Conservation (phyloP, 2,329 filamentous ascomycete species). For the Paecilomyces formosus region DNA sequence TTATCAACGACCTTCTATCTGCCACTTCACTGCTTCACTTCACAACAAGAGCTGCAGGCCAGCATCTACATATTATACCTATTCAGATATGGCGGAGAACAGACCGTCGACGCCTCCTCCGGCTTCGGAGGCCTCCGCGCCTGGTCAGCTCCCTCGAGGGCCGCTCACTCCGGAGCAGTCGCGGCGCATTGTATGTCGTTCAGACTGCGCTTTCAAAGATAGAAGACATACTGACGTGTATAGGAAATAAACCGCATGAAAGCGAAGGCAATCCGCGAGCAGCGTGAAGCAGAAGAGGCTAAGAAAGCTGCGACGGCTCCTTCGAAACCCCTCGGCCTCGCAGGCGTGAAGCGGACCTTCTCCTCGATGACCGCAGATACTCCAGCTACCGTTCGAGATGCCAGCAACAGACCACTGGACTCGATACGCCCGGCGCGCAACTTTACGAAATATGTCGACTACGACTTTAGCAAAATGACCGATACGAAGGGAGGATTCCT, state of each 20-base stretch:
- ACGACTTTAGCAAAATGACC: constrained; percentile 96
- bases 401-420: constrained; percentile 35
- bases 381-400: constrained; percentile 62
- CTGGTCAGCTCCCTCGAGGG: constrained; percentile 26
- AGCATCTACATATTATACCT: neutral
- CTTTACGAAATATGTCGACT: constrained; percentile 92
- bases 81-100: constrained; percentile 1
- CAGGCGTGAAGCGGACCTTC: constrained; percentile 66
- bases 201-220: neutral
- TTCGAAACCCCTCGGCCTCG: constrained; percentile 35
- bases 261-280: constrained; percentile 77
- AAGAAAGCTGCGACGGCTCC: constrained; percentile 26
- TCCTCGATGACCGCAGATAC: constrained; percentile 51
- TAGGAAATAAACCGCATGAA: constrained; percentile 82
- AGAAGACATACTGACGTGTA: constrained; percentile 6
- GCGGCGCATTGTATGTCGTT: constrained; percentile 44
- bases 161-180: constrained; percentile 56
- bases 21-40: neutral
- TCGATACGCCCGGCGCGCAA: constrained; percentile 71
- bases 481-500: constrained; percentile 97
- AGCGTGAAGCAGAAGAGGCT: constrained; percentile 57
- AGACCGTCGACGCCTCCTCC: constrained; percentile 7
- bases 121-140: neutral
- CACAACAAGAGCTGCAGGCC: neutral
- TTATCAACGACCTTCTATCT: neutral